Evolutionary conservation across 192 early-diverging fungal genomes (phyloP).

Genomic region (Coemansia sp.): DNA sequence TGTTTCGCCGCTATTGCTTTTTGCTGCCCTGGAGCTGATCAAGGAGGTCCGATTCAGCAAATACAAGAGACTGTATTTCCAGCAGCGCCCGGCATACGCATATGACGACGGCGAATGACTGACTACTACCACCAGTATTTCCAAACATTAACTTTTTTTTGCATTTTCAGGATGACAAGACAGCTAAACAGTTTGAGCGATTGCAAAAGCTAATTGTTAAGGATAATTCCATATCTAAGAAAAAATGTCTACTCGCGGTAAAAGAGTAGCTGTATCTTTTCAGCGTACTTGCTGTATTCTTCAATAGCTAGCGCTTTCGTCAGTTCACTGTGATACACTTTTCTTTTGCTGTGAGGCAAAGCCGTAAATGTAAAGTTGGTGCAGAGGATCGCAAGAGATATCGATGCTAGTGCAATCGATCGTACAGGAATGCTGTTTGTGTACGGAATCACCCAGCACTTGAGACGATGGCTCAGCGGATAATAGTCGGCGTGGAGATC

Average conservation of each 20-base stretch:
- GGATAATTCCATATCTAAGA: background rate
- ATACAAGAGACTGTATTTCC: background rate
- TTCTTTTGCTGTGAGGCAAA: too few species aligned
- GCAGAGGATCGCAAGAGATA: background rate
- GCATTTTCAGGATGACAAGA: too few species aligned
- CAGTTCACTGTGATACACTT: background rate
- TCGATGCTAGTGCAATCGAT: background rate
- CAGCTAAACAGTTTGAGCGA: too few species aligned
- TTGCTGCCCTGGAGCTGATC: slow-evolving; percentile 23
- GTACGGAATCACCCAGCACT: background rate
- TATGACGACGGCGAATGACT: background rate
- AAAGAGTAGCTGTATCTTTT: background rate
- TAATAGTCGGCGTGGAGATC: background rate
- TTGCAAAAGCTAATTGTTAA: too few species aligned
- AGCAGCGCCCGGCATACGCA: background rate
- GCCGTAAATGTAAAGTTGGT: background rate
- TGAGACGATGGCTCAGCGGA: slow-evolving; percentile 4
- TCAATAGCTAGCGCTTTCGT: too few species aligned
- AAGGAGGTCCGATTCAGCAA: slow-evolving; percentile 18
- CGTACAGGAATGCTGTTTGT: background rate
- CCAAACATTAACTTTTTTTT: too few species aligned
- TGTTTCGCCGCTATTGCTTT: slow-evolving; percentile 28
- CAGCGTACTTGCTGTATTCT: background rate
- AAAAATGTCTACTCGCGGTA: background rate
- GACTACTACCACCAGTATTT: too few species aligned